A percentile compares a stretch with the other conserved stretches of the same genome.
Evolutionary conservation across 345 rosid species (phyloP).

Genomic region (Eucalyptus paniculata): DNA sequence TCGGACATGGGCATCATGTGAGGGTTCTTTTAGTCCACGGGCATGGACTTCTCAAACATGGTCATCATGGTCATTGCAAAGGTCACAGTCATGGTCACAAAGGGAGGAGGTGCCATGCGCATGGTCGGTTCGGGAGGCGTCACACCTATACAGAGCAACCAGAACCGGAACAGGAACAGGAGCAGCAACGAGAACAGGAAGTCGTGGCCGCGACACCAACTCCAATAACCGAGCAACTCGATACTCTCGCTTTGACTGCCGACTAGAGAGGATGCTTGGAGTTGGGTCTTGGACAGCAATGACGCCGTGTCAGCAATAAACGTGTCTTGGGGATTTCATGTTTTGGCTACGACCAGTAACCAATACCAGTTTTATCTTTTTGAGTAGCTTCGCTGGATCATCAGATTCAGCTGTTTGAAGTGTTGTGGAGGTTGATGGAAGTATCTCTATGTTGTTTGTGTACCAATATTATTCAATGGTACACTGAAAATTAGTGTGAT

Average conservation of each 20-base stretch:
- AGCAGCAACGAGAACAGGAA: neutral
- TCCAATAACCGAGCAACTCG: neutral
- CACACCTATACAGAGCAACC: neutral
- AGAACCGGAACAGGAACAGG: neutral
- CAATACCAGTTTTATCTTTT: too few species aligned
- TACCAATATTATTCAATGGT: too few species aligned
- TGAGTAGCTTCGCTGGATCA: too few species aligned
- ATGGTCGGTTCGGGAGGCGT: neutral
- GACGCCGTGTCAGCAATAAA: too few species aligned
- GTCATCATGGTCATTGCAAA: neutral
- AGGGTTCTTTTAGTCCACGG: neutral
- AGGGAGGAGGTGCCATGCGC: neutral
- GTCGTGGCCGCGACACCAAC: neutral
- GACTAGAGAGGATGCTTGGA: neutral
- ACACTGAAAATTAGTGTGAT: too few species aligned
- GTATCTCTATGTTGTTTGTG: too few species aligned
- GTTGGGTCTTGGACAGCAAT: too few species aligned
- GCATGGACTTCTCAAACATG: neutral
- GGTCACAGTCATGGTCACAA: neutral
- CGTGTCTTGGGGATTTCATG: too few species aligned
- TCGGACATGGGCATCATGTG: neutral
- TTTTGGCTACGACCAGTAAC: too few species aligned
- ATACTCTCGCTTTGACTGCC: neutral
- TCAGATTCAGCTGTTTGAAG: too few species aligned
- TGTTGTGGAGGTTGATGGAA: too few species aligned